Percentiles rank a stretch among this genome's conserved stretches.
phyloP scores from a whole-genome alignment of 805 yeast genomes.

The Hanseniaspora singularis region DNA sequence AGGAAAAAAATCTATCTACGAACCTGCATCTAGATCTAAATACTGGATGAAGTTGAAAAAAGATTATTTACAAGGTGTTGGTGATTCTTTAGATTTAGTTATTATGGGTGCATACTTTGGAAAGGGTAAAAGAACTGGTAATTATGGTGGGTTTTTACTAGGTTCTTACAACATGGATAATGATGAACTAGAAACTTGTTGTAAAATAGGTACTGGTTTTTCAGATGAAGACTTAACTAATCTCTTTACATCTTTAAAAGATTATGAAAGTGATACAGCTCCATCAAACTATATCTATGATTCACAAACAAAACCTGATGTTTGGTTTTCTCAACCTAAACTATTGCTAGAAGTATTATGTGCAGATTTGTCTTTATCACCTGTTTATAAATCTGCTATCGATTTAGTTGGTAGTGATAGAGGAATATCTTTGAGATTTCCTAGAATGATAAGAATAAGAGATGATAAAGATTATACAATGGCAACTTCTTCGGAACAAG shows the following conservation, averaged over 20 bases:
- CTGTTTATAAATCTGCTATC: slow-evolving; percentile 77
- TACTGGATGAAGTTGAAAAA: slow-evolving; percentile 94
- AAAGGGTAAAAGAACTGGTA: slow-evolving; percentile 85
- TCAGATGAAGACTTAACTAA: slow-evolving; percentile 66
- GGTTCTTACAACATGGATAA: slow-evolving; percentile 85
- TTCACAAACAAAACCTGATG: slow-evolving; percentile 69
- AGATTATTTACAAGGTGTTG: slow-evolving; percentile 89
- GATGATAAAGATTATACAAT: slow-evolving; percentile 81
- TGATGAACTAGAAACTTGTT: slow-evolving; percentile 87
- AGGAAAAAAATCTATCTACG: slow-evolving; percentile 71
- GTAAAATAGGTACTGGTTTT: slow-evolving; percentile 96
- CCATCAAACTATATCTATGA: slow-evolving; percentile 60
- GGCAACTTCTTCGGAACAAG: slow-evolving; percentile 74
- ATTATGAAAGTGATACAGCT: slow-evolving; percentile 54
- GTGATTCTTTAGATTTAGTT: slow-evolving; percentile 86
- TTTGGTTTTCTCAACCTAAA: slow-evolving; percentile 79
- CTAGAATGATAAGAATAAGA: slow-evolving; percentile 69
- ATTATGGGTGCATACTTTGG: slow-evolving; percentile 93
- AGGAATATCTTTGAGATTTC: slow-evolving; percentile 81
- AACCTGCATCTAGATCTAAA: slow-evolving; percentile 87
- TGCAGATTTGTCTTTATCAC: slow-evolving; percentile 82
- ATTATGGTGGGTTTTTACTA: slow-evolving; percentile 85
- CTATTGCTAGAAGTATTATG: slow-evolving; percentile 76
- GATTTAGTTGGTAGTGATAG: slow-evolving; percentile 45
- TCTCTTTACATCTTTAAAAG: slow-evolving; percentile 49